phyloP scores from a whole-genome alignment of 805 yeast genomes.

The Metschnikowia borealis region DNA sequence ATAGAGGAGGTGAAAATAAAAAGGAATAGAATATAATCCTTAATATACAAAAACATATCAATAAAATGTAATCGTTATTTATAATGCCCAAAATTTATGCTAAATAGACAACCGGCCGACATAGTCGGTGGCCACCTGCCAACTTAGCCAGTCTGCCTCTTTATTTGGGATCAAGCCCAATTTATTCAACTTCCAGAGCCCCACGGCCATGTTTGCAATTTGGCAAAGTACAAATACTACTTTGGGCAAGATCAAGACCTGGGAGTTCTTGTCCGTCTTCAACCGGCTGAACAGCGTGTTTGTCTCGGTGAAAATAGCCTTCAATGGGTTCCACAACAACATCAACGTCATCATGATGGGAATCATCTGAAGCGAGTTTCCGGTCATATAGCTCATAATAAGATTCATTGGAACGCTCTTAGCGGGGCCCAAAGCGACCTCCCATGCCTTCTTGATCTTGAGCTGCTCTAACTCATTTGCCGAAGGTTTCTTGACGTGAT shows the following conservation, averaged over 20 bases:
- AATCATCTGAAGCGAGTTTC: slow-evolving; percentile 82
- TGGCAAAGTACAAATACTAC: slow-evolving; percentile 45
- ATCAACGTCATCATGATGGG: slow-evolving; percentile 87
- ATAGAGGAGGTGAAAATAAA: not conserved
- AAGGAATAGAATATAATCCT: not conserved
- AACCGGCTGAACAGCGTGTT: slow-evolving; percentile 51
- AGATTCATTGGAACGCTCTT: slow-evolving; percentile 85
- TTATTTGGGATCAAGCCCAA: slow-evolving; percentile 92
- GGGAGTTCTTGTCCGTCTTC: slow-evolving; percentile 32
- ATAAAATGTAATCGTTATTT: not conserved
- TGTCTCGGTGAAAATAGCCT: slow-evolving; percentile 59
- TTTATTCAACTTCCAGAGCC: slow-evolving; percentile 75
- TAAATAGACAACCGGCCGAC: slow-evolving; percentile 8
- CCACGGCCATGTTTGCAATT: slow-evolving; percentile 60
- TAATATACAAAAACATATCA: too few species aligned
- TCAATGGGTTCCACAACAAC: slow-evolving; percentile 74
- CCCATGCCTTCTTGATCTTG: slow-evolving; percentile 75
- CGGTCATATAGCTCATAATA: slow-evolving; percentile 89
- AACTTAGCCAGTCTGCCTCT: slow-evolving; percentile 86
- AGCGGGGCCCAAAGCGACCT: slow-evolving; percentile 74
- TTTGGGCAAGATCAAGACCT: slow-evolving; percentile 41
- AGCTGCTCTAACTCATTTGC: slow-evolving; percentile 30
- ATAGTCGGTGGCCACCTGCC: slow-evolving; percentile 49
- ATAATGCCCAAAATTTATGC: not conserved
- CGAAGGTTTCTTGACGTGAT: slow-evolving; percentile 15